Percentiles rank a stretch among this genome's conserved stretches.
phyloP scores from a whole-genome alignment of 345 rosid genomes.

The Tarenaya hassleriana region DNA sequence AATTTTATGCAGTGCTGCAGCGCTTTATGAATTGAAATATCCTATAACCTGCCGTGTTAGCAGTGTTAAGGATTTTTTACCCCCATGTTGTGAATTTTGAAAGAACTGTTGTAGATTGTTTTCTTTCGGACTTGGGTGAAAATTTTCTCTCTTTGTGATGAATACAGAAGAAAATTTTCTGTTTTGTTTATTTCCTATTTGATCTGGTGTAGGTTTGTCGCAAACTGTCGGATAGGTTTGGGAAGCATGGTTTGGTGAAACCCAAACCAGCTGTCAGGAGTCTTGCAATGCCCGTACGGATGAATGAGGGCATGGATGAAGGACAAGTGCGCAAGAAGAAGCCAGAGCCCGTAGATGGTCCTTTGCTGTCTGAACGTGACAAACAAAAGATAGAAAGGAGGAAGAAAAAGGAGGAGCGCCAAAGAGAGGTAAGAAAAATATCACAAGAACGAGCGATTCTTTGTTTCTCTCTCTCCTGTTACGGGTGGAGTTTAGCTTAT shows the following conservation, averaged over 20 bases:
- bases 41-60: too few species aligned
- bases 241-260: slow-evolving; percentile 86
- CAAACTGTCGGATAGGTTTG: slow-evolving; percentile 72
- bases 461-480: neutral
- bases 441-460: neutral
- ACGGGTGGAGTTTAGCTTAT: too few species aligned
- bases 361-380: slow-evolving; percentile 81
- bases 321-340: slow-evolving; percentile 85
- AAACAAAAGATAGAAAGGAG: slow-evolving; percentile 69
- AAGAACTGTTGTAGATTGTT: too few species aligned
- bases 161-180: neutral
- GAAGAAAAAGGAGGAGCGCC: slow-evolving; percentile 95
- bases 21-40: too few species aligned
- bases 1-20: too few species aligned
- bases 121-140: neutral
- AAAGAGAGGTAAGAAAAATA: slow-evolving; percentile 56
- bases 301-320: slow-evolving; percentile 99
- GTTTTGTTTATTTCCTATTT: neutral
- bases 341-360: slow-evolving; percentile 84
- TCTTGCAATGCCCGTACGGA: slow-evolving; percentile 76
- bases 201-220: slow-evolving; percentile 54
- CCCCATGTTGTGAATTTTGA: too few species aligned
- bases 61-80: too few species aligned
- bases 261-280: slow-evolving; percentile 74
- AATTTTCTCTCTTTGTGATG: slow-evolving; percentile 1